A percentile compares a stretch with the other conserved stretches of the same genome.
Evolutionary conservation across 2,329 filamentous ascomycete genomes (phyloP).

Genomic region (Colletotrichum higginsianum): DNA sequence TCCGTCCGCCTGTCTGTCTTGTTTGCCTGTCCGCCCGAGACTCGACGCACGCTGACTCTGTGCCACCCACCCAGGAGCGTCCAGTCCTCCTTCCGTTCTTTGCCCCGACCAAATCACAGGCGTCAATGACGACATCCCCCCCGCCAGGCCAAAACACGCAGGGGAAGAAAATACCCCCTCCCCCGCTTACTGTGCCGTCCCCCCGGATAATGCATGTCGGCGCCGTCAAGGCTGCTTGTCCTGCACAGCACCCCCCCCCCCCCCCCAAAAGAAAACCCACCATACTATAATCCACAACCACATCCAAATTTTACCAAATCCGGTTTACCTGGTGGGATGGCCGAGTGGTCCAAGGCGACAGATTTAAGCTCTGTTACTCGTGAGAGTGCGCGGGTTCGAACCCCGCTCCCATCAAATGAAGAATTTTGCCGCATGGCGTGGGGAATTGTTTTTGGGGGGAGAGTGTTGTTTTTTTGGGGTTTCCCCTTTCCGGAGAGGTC

Average conservation of each 20-base stretch:
- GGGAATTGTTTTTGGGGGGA: neutral
- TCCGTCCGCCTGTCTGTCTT: no score
- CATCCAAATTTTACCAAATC: neutral
- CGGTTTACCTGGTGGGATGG: constrained; percentile 28
- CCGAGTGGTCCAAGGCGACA: constrained; percentile 42
- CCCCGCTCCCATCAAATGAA: constrained; percentile 33
- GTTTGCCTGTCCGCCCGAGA: neutral
- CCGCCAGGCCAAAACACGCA: no score
- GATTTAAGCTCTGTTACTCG: constrained; percentile 43
- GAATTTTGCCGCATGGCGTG: constrained; percentile 1
- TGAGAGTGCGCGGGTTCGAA: constrained; percentile 41
- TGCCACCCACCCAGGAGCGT: neutral
- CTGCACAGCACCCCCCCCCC: no score
- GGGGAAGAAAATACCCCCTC: no score
- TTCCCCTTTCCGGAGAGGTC: no score
- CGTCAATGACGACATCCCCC: constrained; percentile 3
- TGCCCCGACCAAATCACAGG: neutral
- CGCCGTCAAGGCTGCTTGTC: neutral
- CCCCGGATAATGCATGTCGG: neutral
- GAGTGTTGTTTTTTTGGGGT: no score
- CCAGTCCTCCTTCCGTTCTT: neutral
- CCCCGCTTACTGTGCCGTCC: neutral
- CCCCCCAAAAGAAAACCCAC: neutral
- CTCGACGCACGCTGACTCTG: neutral
- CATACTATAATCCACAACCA: neutral